Evolutionary conservation across 169 alveolate species (phyloP).

Genomic region (Plasmodium knowlesi): DNA sequence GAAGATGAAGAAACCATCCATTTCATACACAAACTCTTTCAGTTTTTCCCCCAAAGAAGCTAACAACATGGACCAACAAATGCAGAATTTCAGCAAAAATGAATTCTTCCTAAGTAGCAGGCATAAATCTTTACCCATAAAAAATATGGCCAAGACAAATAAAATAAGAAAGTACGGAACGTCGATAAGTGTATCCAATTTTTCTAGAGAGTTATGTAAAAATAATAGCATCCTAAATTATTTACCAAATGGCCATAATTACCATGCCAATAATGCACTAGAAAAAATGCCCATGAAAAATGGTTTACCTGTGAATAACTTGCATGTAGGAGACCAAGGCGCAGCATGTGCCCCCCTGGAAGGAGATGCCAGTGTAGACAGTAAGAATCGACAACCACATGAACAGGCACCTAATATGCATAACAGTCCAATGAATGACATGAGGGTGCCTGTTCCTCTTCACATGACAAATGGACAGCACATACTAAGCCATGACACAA

Average conservation of each 20-base stretch:
- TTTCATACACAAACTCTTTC: neutral
- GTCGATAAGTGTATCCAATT: conserved; percentile 37
- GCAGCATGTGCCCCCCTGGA: neutral
- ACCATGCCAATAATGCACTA: neutral
- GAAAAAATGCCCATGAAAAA: neutral
- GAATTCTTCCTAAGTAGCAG: conserved; percentile 5
- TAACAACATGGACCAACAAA: neutral
- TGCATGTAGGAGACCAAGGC: neutral
- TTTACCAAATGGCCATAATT: conserved; percentile 3
- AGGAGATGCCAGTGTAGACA: conserved; percentile 5
- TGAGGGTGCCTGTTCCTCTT: neutral
- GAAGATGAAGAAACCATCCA: neutral
- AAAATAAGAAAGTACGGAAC: conserved; percentile 67
- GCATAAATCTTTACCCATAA: conserved; percentile 56
- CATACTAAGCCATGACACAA: conserved; percentile 8
- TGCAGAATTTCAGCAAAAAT: neutral
- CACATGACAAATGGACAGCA: conserved; percentile 23
- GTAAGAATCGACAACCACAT: neutral
- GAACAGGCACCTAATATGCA: neutral
- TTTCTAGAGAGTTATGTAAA: conserved; percentile 8
- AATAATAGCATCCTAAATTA: conserved; percentile 25
- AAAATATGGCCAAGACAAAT: conserved; percentile 1
- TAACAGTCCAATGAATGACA: neutral
- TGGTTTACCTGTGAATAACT: neutral
- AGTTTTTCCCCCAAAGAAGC: neutral